Percentiles rank a stretch among this genome's conserved stretches.
Conservation (phyloP, 2,329 filamentous ascomycete species). For the Leptographium galeiforme region DNA sequence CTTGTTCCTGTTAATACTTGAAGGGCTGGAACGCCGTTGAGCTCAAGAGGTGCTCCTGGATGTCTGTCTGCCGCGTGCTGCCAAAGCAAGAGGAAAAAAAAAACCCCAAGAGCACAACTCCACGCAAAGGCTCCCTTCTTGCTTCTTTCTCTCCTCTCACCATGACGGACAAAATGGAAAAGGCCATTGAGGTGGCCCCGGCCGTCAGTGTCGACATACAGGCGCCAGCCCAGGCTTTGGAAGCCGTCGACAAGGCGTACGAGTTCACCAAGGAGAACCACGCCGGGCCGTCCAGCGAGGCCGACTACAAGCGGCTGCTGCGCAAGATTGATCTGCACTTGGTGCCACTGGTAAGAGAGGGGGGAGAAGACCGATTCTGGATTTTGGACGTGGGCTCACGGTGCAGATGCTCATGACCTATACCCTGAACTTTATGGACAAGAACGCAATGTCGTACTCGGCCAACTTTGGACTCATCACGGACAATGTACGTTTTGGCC, state of each 20-base stretch:
- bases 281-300: neutral
- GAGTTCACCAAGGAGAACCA: slow-evolving; percentile 1
- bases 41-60: too few relatives aligned
- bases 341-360: neutral
- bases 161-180: neutral
- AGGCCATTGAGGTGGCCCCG: neutral
- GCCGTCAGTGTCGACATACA: neutral
- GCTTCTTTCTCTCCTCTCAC: too few relatives aligned
- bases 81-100: too few relatives aligned
- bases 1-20: too few relatives aligned
- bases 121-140: too few relatives aligned
- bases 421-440: slow-evolving; percentile 17
- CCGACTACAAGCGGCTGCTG: slow-evolving; percentile 8
- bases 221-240: neutral
- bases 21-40: too few relatives aligned
- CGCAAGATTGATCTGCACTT: slow-evolving; percentile 16
- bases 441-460: slow-evolving; percentile 10
- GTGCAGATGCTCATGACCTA: slow-evolving; percentile 14
- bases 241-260: neutral
- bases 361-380: neutral
- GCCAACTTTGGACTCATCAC: slow-evolving; percentile 2
- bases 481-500: slow-evolving; percentile 5
- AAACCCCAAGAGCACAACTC: too few relatives aligned
- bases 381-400: neutral
- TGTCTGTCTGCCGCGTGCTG: too few relatives aligned